Evolutionary conservation across 169 alveolate genomes (phyloP).

Genomic region (Plasmodium gaboni): DNA sequence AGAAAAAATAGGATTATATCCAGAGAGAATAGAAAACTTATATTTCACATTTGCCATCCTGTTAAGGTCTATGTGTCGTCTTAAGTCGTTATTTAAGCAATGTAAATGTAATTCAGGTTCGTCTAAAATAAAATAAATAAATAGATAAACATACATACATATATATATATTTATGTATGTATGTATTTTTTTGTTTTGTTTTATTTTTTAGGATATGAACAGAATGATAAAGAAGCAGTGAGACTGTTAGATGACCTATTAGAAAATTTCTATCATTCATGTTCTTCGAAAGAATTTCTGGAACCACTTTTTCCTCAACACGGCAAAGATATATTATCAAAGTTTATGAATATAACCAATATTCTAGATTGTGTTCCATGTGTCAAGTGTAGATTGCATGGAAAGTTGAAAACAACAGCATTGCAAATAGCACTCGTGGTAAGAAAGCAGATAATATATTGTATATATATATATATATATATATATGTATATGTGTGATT

Average conservation of each 20-base stretch:
- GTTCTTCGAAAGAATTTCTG: conserved; percentile 37
- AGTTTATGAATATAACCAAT: conserved; percentile 49
- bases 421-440: conserved; percentile 91
- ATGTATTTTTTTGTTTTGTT: not conserved
- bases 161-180: not conserved
- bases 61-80: conserved; percentile 88
- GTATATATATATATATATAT: not conserved
- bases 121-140: conserved; percentile 1
- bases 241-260: conserved; percentile 33
- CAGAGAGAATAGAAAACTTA: conserved; percentile 90
- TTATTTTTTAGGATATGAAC: conserved; percentile 14
- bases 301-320: conserved; percentile 56
- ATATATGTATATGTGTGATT: not conserved
- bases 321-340: conserved; percentile 66
- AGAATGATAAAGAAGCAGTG: conserved; percentile 40
- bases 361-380: conserved; percentile 90
- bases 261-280: conserved; percentile 24
- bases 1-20: conserved; percentile 87
- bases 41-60: conserved; percentile 89
- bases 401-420: conserved; percentile 92
- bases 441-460: not conserved
- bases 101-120: conserved; percentile 87
- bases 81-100: conserved; percentile 83
- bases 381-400: conserved; percentile 94
- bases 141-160: not conserved